These are phyloP conservation scores for Populus tomentosa DNA, from an alignment of 441 rosid species.

Conservation along the genomic window DNA sequence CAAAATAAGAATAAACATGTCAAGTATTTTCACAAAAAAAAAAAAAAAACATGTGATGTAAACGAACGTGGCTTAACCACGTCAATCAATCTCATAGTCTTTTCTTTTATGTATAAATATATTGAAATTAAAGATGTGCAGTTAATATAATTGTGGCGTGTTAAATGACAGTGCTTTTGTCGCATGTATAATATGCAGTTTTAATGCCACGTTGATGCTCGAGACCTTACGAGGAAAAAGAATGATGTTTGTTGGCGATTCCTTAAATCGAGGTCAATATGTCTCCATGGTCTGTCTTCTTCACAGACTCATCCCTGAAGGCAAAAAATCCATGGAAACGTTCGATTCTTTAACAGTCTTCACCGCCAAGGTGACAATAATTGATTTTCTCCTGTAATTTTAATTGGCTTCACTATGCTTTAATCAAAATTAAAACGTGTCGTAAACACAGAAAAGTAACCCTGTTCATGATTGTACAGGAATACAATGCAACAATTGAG, in stretches of 20 bases:
- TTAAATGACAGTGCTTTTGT: background rate
- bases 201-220: slow-evolving; percentile 74
- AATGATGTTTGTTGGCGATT: slow-evolving; percentile 91
- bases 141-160: too few species aligned
- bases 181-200: slow-evolving; percentile 25
- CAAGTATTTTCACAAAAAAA: too few species aligned
- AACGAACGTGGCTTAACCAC: too few species aligned
- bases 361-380: slow-evolving; percentile 52
- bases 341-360: slow-evolving; percentile 66
- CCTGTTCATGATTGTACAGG: slow-evolving; percentile 29
- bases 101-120: too few species aligned
- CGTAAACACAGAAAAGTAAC: background rate
- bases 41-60: too few species aligned
- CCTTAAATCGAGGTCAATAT: slow-evolving; percentile 83
- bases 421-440: background rate
- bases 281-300: slow-evolving; percentile 80
- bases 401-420: background rate
- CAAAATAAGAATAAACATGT: too few species aligned
- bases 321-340: slow-evolving; percentile 71
- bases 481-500: slow-evolving; percentile 89
- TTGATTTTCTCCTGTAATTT: background rate
- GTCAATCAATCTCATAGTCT: too few species aligned
- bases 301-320: slow-evolving; percentile 56
- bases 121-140: too few species aligned
- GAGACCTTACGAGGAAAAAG: slow-evolving; percentile 80